Evolutionary conservation across 331 rosid species (phyloP), one percentile per base, ranked within the genome.

Genomic region (Quercus tomentella): DNA sequence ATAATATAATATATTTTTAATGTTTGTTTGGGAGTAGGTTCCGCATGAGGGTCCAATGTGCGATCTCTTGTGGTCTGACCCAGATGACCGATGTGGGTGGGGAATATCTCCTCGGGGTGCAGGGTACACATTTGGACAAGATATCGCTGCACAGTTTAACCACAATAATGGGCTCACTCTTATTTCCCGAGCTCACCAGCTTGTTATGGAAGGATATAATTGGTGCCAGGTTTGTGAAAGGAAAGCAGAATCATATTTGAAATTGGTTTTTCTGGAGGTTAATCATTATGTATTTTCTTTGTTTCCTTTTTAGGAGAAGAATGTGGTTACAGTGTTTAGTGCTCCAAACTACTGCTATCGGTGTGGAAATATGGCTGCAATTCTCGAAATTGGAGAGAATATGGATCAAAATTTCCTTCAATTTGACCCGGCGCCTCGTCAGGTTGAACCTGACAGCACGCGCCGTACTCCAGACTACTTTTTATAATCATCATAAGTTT

Each of bases 21-120:
- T 69, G 15, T 74, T 62, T 75, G 55, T 77, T 76, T 73, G 41
- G 76, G 84, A 74, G 52, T 82, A 95, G 99, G 97, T 93, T 87
- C 99, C 99, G 5, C 99, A 95, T 60, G 99, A 95, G 89, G 99
- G 99, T 75, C 99, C 99, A 3, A 95, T 95, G 99, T 95, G 99
- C 69, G 99, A 95, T 76, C 97, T 95, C 73, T 87, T 95, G 76
- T 95, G 99, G 99, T 95, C 98, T 72, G 99, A 95, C 82, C 99
- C 99, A 21, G 99, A 95, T 76, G 99, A 95, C 81, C 97, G 99
- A 14, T 95, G 99, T 83, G 99, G 99, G 72, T 95, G 99, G 99
- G 99, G 99, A 82, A 95, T 95, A 85, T 95, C 99, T 70, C 98
- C 99, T 20, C 98, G 99, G 69, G 99, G 99, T 69, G 99, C 99